Evolutionary conservation across 345 rosid genomes (phyloP), one percentile per base, ranked within the genome.

Genomic region (Tarenaya hassleriana): DNA sequence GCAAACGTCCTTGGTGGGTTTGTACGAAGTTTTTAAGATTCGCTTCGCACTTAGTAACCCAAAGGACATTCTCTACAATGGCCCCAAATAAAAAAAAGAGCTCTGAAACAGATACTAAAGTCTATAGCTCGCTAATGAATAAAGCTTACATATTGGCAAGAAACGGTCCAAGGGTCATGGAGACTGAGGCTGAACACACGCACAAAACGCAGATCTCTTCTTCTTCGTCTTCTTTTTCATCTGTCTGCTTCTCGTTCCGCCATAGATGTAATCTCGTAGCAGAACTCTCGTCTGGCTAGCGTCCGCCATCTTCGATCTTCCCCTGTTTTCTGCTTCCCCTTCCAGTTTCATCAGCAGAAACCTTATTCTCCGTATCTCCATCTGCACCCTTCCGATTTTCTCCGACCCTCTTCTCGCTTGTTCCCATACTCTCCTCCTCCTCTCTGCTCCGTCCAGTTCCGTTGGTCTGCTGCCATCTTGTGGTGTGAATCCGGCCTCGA

Each of bases 301-400:
- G 50, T 78, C 86, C 0, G 62, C 42, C 18, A 62, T 61, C 69
- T 65, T 74, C 47, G 77, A 56, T 65, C 52, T 72, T 7, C 72
- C 83, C 58, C 58, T 64, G 57, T 73, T 71, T 72, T 70, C 81
- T 61, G 64, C 77, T 52, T 80, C 83, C 21, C 70, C 91, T 9
- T 87, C 90, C 10, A 83, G 77, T 61, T 83, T 85, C 71, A 77
- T 54, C 58, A 92, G 56, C 46, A 81, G 64, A 58, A 85, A 80
- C 76, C 85, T 95, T 45, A 92, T 50, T 69, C 83, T 92, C 74
- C 85, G 91, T 69, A 92, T 75, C 76, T 88, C 97, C 74, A 81
- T 35, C 77, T 88, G 95, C 73, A 92, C n/a, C 50, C 85, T 69
- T 14, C 91, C 89, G 11, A 83, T 75, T 76, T 79, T 86, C 75